Evolutionary conservation across 164 flowering plant species (phyloP).

Genomic region (Pachysandra terminalis): DNA sequence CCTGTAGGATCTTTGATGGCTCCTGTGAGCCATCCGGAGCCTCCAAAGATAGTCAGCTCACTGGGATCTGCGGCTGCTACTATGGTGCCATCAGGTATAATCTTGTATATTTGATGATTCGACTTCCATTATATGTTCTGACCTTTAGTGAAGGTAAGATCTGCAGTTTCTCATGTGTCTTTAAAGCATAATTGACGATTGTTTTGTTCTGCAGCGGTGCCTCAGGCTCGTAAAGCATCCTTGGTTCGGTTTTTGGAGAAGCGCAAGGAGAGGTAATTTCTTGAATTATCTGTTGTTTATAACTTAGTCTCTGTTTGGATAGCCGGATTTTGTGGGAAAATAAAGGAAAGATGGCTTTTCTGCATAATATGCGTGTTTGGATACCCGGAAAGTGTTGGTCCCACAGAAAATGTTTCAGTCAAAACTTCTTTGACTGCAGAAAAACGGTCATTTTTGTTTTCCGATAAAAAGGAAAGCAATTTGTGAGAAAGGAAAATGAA

Average conservation of each 20-base stretch:
- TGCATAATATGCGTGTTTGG: too few relatives aligned
- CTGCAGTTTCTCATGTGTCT: background rate
- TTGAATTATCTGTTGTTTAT: background rate
- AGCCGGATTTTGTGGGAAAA: too few relatives aligned
- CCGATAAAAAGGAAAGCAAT: too few relatives aligned
- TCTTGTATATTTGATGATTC: background rate
- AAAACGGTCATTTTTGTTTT: too few relatives aligned
- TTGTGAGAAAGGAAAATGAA: too few relatives aligned
- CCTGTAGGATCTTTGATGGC: conserved; percentile 25
- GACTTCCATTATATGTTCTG: background rate
- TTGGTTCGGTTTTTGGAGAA: conserved; percentile 84
- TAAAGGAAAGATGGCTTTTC: too few relatives aligned
- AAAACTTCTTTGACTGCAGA: too few relatives aligned
- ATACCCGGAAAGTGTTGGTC: too few relatives aligned
- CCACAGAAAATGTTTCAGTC: too few relatives aligned
- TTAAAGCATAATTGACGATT: too few relatives aligned
- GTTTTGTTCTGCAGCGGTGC: conserved; percentile 46
- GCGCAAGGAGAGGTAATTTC: conserved; percentile 80
- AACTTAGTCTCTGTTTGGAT: too few relatives aligned
- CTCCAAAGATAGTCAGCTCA: conserved; percentile 27
- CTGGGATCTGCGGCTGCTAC: conserved; percentile 33
- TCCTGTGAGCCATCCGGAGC: conserved; percentile 44
- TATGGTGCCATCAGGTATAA: conserved; percentile 59
- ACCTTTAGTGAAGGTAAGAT: too few relatives aligned
- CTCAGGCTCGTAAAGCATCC: conserved; percentile 89